Conservation (phyloP, 176 grass and related monocot genomes). For the bread wheat (Triticum aestivum) region DNA sequence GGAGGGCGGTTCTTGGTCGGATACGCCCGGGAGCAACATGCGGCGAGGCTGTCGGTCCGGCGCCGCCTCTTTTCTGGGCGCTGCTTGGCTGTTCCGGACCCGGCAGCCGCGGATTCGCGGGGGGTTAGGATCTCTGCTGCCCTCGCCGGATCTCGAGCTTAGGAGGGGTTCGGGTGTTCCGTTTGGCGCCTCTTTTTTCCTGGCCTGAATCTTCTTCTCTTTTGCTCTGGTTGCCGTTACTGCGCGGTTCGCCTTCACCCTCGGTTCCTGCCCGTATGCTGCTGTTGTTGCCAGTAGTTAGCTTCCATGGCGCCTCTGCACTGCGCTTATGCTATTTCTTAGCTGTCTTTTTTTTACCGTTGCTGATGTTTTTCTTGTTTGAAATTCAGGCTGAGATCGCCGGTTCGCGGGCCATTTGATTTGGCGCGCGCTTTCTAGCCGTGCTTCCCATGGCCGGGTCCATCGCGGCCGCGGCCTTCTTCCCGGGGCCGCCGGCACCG, state of each 20-base stretch:
- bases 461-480: slow-evolving; percentile 67
- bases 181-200: slow-evolving; percentile 7
- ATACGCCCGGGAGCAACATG: background rate
- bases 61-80: background rate
- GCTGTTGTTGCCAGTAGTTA: background rate
- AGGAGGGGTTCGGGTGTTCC: slow-evolving; percentile 16
- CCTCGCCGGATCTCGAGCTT: slow-evolving; percentile 28
- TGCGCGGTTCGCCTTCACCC: slow-evolving; percentile 7
- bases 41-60: background rate
- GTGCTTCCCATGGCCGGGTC: slow-evolving; percentile 58
- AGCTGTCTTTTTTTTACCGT: background rate
- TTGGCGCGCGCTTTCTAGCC: background rate
- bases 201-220: background rate
- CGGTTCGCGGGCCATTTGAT: background rate
- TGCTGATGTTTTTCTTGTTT: background rate
- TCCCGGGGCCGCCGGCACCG: slow-evolving; percentile 37
- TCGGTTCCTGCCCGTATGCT: background rate
- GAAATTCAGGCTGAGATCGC: slow-evolving; percentile 19
- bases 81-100: background rate
- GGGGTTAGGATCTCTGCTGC: slow-evolving; percentile 17
- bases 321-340: background rate
- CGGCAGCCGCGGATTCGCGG: background rate
- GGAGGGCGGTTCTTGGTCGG: slow-evolving; percentile 2
- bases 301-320: slow-evolving; percentile 1
- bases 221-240: slow-evolving; percentile 1